Conservation (phyloP, 495 filamentous ascomycete species). For the Annulohypoxylon stygium region DNA sequence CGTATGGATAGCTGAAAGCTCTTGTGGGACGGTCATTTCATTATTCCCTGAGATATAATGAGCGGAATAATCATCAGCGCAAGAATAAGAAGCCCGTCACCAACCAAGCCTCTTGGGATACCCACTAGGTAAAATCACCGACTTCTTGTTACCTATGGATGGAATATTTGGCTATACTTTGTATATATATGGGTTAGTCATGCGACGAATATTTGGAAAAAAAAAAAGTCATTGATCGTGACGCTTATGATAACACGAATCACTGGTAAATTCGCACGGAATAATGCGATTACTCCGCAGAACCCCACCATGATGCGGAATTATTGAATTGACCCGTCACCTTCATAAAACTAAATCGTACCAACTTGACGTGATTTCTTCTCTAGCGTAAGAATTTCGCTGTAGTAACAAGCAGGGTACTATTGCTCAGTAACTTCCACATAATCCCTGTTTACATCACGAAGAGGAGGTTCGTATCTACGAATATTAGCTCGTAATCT, state of each 20-base stretch:
- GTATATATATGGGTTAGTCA: no score
- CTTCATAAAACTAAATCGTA: neutral
- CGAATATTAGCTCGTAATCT: conserved; percentile 36
- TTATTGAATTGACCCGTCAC: neutral
- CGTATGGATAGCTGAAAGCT: no score
- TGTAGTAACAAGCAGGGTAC: neutral
- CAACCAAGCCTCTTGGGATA: no score
- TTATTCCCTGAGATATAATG: no score
- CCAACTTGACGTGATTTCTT: neutral
- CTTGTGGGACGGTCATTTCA: no score
- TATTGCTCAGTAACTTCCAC: neutral
- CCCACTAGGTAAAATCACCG: no score
- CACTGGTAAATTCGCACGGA: neutral
- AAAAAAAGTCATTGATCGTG: neutral
- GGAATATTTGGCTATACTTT: no score
- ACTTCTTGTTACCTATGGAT: no score
- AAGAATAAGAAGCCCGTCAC: no score
- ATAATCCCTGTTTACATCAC: conserved; percentile 56
- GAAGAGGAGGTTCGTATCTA: conserved; percentile 61
- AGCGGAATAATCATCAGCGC: no score
- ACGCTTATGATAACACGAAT: neutral
- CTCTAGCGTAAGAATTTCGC: neutral
- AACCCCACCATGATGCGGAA: neutral
- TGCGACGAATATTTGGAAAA: no score
- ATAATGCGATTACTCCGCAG: neutral